Conservation (phyloP, 2,329 filamentous ascomycete species). For the Aspergillus hiratsukae region DNA sequence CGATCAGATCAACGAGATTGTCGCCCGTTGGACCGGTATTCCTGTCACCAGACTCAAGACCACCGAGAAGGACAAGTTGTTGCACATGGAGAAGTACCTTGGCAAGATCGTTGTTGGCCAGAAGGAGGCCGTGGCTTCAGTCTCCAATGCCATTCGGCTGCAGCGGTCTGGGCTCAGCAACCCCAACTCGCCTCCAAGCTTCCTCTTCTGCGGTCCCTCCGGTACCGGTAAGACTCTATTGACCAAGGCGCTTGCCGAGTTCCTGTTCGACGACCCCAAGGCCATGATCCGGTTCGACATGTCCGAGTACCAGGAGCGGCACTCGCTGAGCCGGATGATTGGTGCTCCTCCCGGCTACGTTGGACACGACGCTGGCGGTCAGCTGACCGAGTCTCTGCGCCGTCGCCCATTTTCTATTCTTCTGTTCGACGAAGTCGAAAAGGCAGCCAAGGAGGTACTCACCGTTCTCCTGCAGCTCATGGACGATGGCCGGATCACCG, state of each 20-base stretch:
- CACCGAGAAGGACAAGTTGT: slow-evolving; percentile 95
- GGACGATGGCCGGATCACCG: slow-evolving; percentile 97
- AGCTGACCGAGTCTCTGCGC: slow-evolving; percentile 89
- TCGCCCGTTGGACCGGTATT: slow-evolving; percentile 96
- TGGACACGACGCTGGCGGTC: slow-evolving; percentile 90
- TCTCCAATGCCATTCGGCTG: slow-evolving; percentile 92
- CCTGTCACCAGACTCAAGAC: slow-evolving; percentile 91
- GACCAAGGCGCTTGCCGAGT: slow-evolving; percentile 94
- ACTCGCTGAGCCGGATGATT: slow-evolving; percentile 94
- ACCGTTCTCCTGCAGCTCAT: slow-evolving; percentile 98
- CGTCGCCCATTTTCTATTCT: slow-evolving; percentile 96
- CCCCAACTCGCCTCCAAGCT: slow-evolving; percentile 93
- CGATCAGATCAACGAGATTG: slow-evolving; percentile 98
- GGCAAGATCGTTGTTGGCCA: slow-evolving; percentile 85
- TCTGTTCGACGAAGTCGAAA: slow-evolving; percentile 96
- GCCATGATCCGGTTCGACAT: slow-evolving; percentile 99
- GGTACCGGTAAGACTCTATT: slow-evolving; percentile 97
- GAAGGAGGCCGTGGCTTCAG: slow-evolving; percentile 84
- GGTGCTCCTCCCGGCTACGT: slow-evolving; percentile 96
- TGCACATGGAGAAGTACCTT: slow-evolving; percentile 90
- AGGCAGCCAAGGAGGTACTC: slow-evolving; percentile 94
- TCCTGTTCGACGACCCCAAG: slow-evolving; percentile 95
- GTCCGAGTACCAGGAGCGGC: slow-evolving; percentile 98
- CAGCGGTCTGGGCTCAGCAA: slow-evolving; percentile 93
- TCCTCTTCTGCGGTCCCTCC: slow-evolving; percentile 97